Evolutionary conservation across 257 asterid species (phyloP).

Genomic region (Vinca minor): DNA sequence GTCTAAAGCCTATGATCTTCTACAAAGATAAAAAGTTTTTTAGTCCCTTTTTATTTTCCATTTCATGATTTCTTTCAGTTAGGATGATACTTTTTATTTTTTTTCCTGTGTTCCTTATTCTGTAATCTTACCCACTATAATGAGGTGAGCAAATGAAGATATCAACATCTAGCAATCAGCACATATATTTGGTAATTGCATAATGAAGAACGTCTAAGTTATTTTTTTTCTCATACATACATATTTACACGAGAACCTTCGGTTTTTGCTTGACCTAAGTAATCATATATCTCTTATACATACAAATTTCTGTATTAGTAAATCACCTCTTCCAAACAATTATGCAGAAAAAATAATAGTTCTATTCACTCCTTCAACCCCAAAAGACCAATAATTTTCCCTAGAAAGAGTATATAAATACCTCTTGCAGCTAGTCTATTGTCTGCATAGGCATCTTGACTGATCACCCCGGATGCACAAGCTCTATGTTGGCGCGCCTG

Average conservation of each 20-base stretch:
- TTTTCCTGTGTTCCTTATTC: not conserved
- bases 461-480: not conserved
- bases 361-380: not conserved
- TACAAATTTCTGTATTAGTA: not conserved
- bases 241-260: not conserved
- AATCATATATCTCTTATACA: not conserved
- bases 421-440: not conserved
- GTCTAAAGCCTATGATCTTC: conserved; percentile 15
- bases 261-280: not conserved
- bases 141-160: not conserved
- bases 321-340: not conserved
- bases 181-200: not conserved
- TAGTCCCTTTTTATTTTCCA: not conserved
- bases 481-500: not conserved
- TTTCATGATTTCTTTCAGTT: not conserved
- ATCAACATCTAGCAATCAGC: not conserved
- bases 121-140: not conserved
- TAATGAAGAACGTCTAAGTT: not conserved
- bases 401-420: not conserved
- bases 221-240: not conserved
- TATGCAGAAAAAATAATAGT: not conserved
- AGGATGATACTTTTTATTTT: not conserved
- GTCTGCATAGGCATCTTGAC: not conserved
- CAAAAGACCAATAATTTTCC: not conserved
- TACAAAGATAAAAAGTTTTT: conserved; percentile 1